Evolutionary conservation across 108 stramenopile species (phyloP), one percentile per base, ranked within the genome.

Genomic region (Fragilaria crotonensis): DNA sequence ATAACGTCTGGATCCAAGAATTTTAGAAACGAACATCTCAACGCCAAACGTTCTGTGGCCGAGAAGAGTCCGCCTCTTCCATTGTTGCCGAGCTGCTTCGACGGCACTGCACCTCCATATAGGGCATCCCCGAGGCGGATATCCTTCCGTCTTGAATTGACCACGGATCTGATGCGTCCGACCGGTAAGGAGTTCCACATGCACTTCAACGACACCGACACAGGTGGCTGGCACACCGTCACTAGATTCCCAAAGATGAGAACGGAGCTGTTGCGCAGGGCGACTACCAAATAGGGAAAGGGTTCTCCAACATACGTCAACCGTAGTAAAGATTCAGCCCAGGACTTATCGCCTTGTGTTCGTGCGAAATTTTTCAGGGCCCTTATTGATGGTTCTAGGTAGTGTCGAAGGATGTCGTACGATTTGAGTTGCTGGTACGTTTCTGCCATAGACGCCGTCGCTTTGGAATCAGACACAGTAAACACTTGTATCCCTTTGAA

Each of bases 81-180:
- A 2, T 29, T 19, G 14, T 20, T 62, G 41, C 18, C 0, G 20
- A 3, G 11, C 30, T 0, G 3, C 18, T 33, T 45, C n/a, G 18
- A n/a, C n/a, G 51, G 72, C 14, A 73, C 51, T 7, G 80, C 92
- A n/a, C 92, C 92, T 4, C 85, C 85, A 55, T 89, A 89, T 47
- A 70, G 73, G 1, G 66, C 80, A 65, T 95, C 94, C 11, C 89
- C 89, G 41, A 92, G 87, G 20, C 0, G 90, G 87, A 66, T 73
- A 88, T 23, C 90, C 89, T 27, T 80, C 23, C 29, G 75, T 67
- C 5, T 78, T 62, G 30, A 94, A 45, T 62, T 94, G 93, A 25
- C 93, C 93, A 14, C 93, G 81, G 5, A 94, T 90, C 63, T 94
- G 93, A 73, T 94, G 93, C 3, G 89, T 90, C 7, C 93, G 52